Evolutionary conservation across 495 filamentous ascomycete species (phyloP), one percentile per base, ranked within the genome.

Genomic region (Astrocystis sublimbata): DNA sequence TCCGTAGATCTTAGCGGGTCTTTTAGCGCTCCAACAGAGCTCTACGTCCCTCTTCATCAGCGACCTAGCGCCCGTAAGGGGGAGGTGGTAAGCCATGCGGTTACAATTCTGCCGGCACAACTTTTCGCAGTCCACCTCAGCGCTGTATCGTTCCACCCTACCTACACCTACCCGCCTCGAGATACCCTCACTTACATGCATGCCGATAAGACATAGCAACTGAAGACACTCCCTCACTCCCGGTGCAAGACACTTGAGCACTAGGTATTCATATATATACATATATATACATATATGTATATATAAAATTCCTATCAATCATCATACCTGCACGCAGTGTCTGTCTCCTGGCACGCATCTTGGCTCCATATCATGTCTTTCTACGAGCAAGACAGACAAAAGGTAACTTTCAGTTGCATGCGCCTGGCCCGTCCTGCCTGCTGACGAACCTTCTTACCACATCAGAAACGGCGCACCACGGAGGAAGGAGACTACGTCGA

Each of bases 401-500:
- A 75, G 62, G 72, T 70, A 64, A 56, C 52, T 52, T 7, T 7
- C 47, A 26, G 6, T 3, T 40, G 1, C 21, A n/a, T 23, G 10
- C 17, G 51, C n/a, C 3, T 31, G 2, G 12, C 36, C 9, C 41
- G 13, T 36, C 9, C 42, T 19, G 4, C 28, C 15, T 23, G 30
- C 3, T 41, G 15, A 31, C 26, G 8, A 17, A 49, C 46, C 30
- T 46, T 17, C 5, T 30, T 26, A 5, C 4, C n/a, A n/a, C n/a
- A n/a, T n/a, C 45, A 81, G 79, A 81, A 74, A 67, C 72, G 78
- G 31, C 75, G 78, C 1, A 62, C 76, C 23, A 76, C 77, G 23
- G 46, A 54, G 60, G 77, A 80, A 2, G 71, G 71, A 23, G 73
- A 69, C 50, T 68, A 65, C 40, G 65, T 65, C 4, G 69, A 72